These are phyloP conservation scores for Alternaria brassicicola DNA, from an alignment of 2,329 filamentous ascomycete genomes.

Conservation along the genomic window DNA sequence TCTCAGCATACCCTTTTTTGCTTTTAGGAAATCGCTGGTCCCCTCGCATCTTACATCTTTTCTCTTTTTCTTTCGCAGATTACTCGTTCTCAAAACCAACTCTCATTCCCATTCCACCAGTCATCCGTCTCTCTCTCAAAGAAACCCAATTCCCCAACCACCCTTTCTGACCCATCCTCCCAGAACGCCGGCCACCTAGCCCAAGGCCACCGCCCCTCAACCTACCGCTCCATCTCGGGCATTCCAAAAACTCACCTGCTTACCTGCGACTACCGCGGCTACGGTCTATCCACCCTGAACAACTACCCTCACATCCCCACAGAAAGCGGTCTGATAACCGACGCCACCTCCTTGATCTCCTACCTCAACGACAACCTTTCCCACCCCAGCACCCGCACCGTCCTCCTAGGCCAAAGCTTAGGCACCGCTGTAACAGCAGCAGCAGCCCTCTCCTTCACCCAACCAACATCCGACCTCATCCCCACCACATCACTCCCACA, in stretches of 20 bases:
- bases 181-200: constrained; percentile 87
- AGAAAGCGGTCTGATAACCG: constrained; percentile 80
- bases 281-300: constrained; percentile 77
- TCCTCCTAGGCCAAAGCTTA: constrained; percentile 84
- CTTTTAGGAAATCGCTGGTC: background rate
- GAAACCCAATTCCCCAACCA: constrained; percentile 20
- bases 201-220: constrained; percentile 75
- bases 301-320: constrained; percentile 60
- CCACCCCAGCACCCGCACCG: constrained; percentile 73
- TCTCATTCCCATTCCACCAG: background rate
- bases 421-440: constrained; percentile 84
- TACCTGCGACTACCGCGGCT: constrained; percentile 91
- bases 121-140: background rate
- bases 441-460: constrained; percentile 72
- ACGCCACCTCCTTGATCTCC: constrained; percentile 74
- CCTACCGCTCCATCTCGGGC: constrained; percentile 77
- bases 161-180: constrained; percentile 1
- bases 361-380: constrained; percentile 70
- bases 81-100: background rate
- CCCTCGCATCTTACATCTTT: background rate
- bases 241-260: constrained; percentile 75
- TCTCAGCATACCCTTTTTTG: background rate
- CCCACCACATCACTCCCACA: constrained; percentile 32
- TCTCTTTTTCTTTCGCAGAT: background rate
- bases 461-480: constrained; percentile 33